These are phyloP conservation scores for Fistulinella cinereoalba DNA, from an alignment of 1,284 basidiomycete genomes.

Conservation along the genomic window DNA sequence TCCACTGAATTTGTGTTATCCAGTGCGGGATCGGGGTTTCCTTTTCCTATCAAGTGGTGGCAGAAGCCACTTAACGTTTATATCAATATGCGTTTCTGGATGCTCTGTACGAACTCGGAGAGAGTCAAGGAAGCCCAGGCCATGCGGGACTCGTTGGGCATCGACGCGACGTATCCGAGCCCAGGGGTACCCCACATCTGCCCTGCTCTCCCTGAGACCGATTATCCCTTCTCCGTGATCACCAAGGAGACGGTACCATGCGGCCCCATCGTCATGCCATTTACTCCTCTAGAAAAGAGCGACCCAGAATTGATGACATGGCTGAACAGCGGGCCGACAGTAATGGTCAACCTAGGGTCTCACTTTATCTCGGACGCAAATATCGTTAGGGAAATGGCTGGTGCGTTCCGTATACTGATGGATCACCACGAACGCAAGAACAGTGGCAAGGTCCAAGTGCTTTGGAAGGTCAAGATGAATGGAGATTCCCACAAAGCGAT, in stretches of 20 bases:
- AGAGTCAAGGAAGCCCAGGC: neutral
- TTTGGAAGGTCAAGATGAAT: conserved; percentile 2
- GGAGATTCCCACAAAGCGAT: neutral
- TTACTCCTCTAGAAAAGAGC: neutral
- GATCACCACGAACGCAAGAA: neutral
- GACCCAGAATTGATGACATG: neutral
- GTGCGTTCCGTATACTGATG: neutral
- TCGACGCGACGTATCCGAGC: neutral
- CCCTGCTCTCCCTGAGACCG: neutral
- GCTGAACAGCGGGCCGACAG: conserved; percentile 1
- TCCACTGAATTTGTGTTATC: neutral
- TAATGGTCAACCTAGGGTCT: conserved; percentile 4
- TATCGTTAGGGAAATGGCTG: neutral
- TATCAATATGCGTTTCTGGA: neutral
- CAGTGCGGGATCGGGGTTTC: conserved; percentile 1
- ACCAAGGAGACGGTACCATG: neutral
- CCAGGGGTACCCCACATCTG: neutral
- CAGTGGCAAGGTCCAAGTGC: neutral
- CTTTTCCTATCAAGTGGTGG: conserved; percentile 3
- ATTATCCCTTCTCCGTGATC: conserved; percentile 1
- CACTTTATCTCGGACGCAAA: neutral
- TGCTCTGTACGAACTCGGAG: neutral
- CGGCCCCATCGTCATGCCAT: neutral
- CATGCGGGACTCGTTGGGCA: neutral
- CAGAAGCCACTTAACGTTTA: conserved; percentile 1